phyloP scores from a whole-genome alignment of 2,329 filamentous ascomycete species.

The Geoglossum cookeanum region DNA sequence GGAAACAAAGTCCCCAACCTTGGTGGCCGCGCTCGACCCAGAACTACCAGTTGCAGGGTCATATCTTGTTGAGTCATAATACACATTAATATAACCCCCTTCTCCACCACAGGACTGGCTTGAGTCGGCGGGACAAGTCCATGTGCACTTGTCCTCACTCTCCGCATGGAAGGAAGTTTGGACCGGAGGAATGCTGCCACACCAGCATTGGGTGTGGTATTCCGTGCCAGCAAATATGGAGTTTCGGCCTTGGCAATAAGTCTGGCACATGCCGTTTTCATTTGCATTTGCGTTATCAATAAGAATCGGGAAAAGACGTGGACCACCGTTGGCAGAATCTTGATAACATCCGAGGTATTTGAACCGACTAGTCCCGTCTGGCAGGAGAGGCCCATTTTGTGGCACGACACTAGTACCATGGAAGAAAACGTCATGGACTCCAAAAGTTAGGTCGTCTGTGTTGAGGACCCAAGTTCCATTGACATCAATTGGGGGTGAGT shows the following conservation, averaged over 20 bases:
- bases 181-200: conserved; percentile 16
- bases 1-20: background rate
- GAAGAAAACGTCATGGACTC: conserved; percentile 19
- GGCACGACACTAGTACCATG: conserved; percentile 17
- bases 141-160: conserved; percentile 11
- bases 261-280: conserved; percentile 16
- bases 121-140: conserved; percentile 12
- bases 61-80: conserved; percentile 10
- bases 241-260: conserved; percentile 9
- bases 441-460: conserved; percentile 23
- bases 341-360: conserved; percentile 18
- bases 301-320: conserved; percentile 15
- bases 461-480: conserved; percentile 22
- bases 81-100: conserved; percentile 10
- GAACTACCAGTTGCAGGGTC: background rate
- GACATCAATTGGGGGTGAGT: conserved; percentile 11
- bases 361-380: conserved; percentile 13
- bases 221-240: conserved; percentile 14
- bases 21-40: background rate
- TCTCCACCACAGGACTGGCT: conserved; percentile 14
- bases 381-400: conserved; percentile 20
- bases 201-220: conserved; percentile 7
- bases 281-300: conserved; percentile 12
- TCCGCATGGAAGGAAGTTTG: conserved; percentile 9
- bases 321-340: conserved; percentile 12